A percentile compares a stretch with the other conserved stretches of the same genome.
Conservation (phyloP, 768 basidiomycete species). For the Tulasnella sp. region DNA sequence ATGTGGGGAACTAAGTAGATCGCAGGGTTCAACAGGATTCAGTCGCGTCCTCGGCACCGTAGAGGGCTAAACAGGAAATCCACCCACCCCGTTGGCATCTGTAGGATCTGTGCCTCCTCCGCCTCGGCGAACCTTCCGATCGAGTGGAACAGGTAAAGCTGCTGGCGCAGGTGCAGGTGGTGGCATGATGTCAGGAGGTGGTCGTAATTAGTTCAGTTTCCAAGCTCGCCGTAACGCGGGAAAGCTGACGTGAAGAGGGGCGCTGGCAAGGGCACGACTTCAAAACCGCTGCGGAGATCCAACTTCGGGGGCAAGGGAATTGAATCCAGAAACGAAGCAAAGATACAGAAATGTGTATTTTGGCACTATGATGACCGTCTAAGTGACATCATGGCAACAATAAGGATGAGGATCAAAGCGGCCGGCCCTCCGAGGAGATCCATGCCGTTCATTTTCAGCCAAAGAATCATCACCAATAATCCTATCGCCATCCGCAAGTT, state of each 20-base stretch:
- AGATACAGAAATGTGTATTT: neutral
- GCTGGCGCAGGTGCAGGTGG: neutral
- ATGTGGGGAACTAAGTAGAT: conserved; percentile 4
- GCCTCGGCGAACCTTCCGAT: neutral
- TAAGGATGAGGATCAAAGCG: neutral
- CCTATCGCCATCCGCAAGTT: neutral
- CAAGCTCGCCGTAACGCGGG: neutral
- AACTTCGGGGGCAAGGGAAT: neutral
- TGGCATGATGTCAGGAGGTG: neutral
- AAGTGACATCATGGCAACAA: neutral
- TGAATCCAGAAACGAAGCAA: neutral
- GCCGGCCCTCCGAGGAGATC: neutral
- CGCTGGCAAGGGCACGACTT: neutral
- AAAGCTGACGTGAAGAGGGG: neutral
- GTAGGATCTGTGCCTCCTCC: neutral
- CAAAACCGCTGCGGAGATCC: neutral
- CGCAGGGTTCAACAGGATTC: neutral
- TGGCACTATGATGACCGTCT: neutral
- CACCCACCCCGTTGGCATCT: neutral
- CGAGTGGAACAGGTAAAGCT: neutral
- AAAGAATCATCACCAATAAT: neutral
- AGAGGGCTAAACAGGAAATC: neutral
- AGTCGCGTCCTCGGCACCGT: neutral
- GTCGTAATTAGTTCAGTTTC: neutral
- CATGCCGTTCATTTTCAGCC: neutral